A percentile compares a stretch with the other conserved stretches of the same genome.
phyloP scores from a whole-genome alignment of 208 protist genomes.

The Trypanosoma conorhini region DNA sequence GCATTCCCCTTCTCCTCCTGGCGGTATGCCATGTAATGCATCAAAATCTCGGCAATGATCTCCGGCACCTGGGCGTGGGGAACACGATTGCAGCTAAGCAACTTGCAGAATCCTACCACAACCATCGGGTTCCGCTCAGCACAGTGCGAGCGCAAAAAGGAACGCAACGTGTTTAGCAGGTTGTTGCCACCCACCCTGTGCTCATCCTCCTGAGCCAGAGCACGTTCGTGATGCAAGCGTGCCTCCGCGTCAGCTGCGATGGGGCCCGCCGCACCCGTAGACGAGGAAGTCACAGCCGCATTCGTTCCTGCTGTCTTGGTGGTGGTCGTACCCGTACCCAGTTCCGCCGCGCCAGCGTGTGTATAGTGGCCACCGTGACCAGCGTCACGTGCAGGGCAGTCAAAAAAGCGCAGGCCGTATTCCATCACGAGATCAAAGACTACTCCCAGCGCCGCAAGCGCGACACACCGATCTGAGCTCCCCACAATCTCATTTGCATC shows the following conservation, averaged over 20 bases:
- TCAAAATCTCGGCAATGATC: constrained; percentile 64
- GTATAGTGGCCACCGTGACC: constrained; percentile 3
- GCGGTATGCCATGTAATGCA: constrained; percentile 50
- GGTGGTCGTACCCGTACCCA: not conserved
- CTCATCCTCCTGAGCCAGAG: constrained; percentile 77
- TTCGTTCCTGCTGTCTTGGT: constrained; percentile 11
- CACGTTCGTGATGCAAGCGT: constrained; percentile 73
- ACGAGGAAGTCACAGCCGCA: not conserved
- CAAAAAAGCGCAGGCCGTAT: constrained; percentile 89
- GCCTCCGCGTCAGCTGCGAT: constrained; percentile 31
- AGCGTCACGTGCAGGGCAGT: constrained; percentile 25
- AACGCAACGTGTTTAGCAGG: constrained; percentile 52
- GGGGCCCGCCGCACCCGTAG: constrained; percentile 23
- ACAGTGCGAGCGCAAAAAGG: constrained; percentile 41
- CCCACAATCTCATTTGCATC: constrained; percentile 49
- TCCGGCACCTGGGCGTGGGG: constrained; percentile 45
- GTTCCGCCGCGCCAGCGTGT: constrained; percentile 2
- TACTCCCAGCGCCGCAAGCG: constrained; percentile 68
- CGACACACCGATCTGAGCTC: constrained; percentile 32
- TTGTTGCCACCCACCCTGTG: constrained; percentile 78
- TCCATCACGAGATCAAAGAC: constrained; percentile 87
- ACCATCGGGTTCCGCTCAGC: constrained; percentile 43
- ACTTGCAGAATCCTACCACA: constrained; percentile 81
- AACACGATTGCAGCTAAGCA: constrained; percentile 87
- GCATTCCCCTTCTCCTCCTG: constrained; percentile 19